Conservation (phyloP, 177 flowering plant species). For the Vitis hybrid region DNA sequence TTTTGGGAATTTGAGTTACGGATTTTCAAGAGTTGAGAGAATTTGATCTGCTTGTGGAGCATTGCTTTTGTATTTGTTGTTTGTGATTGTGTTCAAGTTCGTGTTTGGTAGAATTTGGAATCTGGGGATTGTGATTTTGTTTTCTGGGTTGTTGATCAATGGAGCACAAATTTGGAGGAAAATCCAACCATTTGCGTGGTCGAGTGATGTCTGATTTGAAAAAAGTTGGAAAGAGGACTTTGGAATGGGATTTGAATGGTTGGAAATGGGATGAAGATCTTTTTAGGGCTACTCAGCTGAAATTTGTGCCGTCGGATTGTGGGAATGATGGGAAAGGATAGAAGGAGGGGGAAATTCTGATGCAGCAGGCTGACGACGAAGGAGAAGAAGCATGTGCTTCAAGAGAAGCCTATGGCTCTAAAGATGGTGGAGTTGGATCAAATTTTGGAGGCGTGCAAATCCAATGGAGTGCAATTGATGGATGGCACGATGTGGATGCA, state of each 20-base stretch:
- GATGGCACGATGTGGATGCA: conserved; percentile 56
- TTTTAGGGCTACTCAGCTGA: conserved; percentile 34
- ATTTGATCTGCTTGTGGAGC: not conserved
- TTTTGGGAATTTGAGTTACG: not conserved
- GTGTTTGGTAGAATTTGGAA: not conserved
- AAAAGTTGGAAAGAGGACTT: conserved; percentile 33
- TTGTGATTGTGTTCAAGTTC: not conserved
- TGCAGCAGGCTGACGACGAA: fast-evolving
- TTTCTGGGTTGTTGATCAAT: conserved; percentile 15
- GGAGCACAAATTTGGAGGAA: conserved; percentile 40
- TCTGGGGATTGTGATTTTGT: not conserved
- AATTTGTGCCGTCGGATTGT: conserved; percentile 29
- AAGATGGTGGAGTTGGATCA: conserved; percentile 30
- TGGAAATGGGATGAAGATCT: conserved; percentile 69
- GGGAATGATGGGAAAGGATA: not conserved
- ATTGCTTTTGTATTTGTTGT: not conserved
- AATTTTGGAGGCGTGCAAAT: conserved; percentile 33
- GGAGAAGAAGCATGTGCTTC: conserved; percentile 22
- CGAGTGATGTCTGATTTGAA: conserved; percentile 30
- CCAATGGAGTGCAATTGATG: conserved; percentile 50
- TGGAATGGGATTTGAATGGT: conserved; percentile 68
- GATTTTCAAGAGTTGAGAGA: not conserved
- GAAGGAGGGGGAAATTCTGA: no score
- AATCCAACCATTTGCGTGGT: conserved; percentile 27
- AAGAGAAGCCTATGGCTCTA: conserved; percentile 48